phyloP scores from a whole-genome alignment of 2,329 filamentous ascomycete genomes.

The Ophiocordyceps polyrhachis-furcata region DNA sequence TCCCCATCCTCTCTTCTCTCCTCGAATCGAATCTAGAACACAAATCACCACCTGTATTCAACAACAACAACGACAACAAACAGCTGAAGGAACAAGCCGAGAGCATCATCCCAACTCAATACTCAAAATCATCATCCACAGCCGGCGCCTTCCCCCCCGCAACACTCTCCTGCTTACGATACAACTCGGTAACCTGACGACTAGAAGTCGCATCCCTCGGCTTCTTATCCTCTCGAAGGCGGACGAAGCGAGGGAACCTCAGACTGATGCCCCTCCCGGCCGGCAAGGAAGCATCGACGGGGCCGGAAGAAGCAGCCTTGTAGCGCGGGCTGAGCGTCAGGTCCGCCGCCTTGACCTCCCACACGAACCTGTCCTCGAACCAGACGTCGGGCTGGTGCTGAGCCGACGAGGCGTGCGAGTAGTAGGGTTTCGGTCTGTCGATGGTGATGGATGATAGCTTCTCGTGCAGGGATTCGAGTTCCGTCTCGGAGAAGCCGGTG shows the following conservation, averaged over 20 bases:
- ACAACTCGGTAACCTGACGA: constrained; percentile 88
- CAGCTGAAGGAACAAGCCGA: no score
- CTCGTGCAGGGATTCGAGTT: constrained; percentile 71
- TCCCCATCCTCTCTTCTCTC: neutral
- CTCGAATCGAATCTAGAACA: no score
- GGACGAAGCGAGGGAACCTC: constrained; percentile 85
- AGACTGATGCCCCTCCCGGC: constrained; percentile 70
- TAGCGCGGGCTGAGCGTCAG: constrained; percentile 83
- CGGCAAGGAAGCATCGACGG: constrained; percentile 43
- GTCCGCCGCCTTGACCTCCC: constrained; percentile 96
- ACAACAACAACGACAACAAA: no score
- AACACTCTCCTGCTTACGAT: constrained; percentile 82
- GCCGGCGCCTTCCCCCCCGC: constrained; percentile 67
- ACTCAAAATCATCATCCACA: constrained; percentile 96
- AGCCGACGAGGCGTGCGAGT: constrained; percentile 61
- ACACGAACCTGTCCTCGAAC: constrained; percentile 89
- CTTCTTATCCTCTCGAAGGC: constrained; percentile 87
- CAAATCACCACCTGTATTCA: no score
- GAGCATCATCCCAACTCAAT: no score
- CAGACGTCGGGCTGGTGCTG: constrained; percentile 97
- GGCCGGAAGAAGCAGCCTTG: constrained; percentile 71
- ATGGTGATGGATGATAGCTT: constrained; percentile 63
- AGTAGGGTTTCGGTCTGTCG: constrained; percentile 85
- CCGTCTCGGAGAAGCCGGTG: constrained; percentile 87
- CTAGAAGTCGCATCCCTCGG: constrained; percentile 73